Evolutionary conservation across 1,284 basidiomycete genomes (phyloP).

Genomic region (Leccinum pallidistipes): DNA sequence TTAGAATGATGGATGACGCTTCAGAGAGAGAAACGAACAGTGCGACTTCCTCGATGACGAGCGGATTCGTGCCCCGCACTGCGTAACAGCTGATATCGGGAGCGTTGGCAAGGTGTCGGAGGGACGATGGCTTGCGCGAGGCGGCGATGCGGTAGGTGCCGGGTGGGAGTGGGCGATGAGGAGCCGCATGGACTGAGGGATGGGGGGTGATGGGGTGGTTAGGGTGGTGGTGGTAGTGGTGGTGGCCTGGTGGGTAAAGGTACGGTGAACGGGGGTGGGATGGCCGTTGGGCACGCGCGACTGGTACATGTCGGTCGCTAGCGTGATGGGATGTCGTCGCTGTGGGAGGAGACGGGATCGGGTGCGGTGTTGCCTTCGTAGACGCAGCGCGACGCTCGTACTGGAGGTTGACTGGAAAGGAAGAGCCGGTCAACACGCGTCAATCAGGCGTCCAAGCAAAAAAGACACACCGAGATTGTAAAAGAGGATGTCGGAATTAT

Average conservation of each 20-base stretch:
- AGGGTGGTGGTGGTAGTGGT: slow-evolving; percentile 34
- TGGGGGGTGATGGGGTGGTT: slow-evolving; percentile 27
- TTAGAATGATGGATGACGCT: no score
- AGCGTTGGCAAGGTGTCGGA: slow-evolving; percentile 28
- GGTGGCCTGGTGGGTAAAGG: slow-evolving; percentile 33
- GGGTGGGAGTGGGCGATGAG: slow-evolving; percentile 16
- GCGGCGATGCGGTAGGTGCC: slow-evolving; percentile 31
- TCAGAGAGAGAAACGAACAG: no score
- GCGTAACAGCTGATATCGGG: neutral
- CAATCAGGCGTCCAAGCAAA: neutral
- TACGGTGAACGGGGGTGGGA: slow-evolving; percentile 16
- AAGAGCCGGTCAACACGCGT: slow-evolving; percentile 15
- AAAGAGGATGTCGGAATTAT: slow-evolving; percentile 77
- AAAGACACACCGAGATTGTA: slow-evolving; percentile 77
- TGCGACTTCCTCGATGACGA: no score
- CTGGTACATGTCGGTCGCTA: no score
- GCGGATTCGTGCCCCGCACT: no score
- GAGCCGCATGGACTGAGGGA: neutral
- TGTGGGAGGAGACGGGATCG: no score
- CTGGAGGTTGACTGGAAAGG: slow-evolving; percentile 55
- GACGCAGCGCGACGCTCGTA: slow-evolving; percentile 60
- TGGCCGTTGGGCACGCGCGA: no score
- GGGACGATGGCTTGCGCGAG: slow-evolving; percentile 31
- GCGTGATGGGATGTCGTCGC: no score
- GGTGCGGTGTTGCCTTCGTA: no score